phyloP scores from a whole-genome alignment of 2,329 filamentous ascomycete genomes.

The Phialophora macrospora region DNA sequence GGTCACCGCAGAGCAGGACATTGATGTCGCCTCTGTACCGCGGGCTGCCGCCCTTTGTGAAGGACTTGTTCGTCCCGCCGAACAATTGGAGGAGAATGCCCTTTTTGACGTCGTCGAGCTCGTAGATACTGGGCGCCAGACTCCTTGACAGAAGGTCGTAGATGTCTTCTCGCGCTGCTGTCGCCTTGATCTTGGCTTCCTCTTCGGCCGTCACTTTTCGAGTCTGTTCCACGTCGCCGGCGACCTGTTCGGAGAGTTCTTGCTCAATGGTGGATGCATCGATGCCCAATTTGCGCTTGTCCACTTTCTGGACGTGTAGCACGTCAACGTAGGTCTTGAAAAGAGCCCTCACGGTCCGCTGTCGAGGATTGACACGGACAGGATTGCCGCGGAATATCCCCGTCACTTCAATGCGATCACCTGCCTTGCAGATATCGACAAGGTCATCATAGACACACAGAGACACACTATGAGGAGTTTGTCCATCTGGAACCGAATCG shows the following conservation, averaged over 20 bases:
- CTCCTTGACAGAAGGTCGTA: slow-evolving; percentile 92
- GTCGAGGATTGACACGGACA: slow-evolving; percentile 89
- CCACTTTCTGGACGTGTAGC: slow-evolving; percentile 92
- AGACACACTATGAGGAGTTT: slow-evolving; percentile 96
- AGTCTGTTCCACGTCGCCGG: slow-evolving; percentile 77
- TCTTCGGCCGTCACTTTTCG: slow-evolving; percentile 85
- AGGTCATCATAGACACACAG: slow-evolving; percentile 96
- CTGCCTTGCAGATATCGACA: slow-evolving; percentile 96
- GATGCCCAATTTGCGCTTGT: slow-evolving; percentile 90
- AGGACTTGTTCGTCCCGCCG: slow-evolving; percentile 96
- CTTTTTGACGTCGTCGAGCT: slow-evolving; percentile 99
- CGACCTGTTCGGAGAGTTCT: slow-evolving; percentile 73
- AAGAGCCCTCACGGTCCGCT: slow-evolving; percentile 88
- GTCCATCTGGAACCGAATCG: slow-evolving; percentile 89
- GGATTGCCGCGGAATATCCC: slow-evolving; percentile 96
- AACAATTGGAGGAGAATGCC: slow-evolving; percentile 96
- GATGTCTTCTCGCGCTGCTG: slow-evolving; percentile 78
- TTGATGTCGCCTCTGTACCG: slow-evolving; percentile 98
- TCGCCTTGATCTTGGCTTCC: slow-evolving; percentile 83
- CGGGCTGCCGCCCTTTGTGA: slow-evolving; percentile 92
- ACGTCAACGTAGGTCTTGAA: slow-evolving; percentile 99
- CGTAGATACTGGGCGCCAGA: slow-evolving; percentile 91
- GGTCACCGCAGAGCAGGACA: slow-evolving; percentile 92
- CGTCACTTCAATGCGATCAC: slow-evolving; percentile 92
- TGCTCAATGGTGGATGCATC: slow-evolving; percentile 87